Conservation (phyloP, 805 yeast species). For the Wickerhamiella brachini region DNA sequence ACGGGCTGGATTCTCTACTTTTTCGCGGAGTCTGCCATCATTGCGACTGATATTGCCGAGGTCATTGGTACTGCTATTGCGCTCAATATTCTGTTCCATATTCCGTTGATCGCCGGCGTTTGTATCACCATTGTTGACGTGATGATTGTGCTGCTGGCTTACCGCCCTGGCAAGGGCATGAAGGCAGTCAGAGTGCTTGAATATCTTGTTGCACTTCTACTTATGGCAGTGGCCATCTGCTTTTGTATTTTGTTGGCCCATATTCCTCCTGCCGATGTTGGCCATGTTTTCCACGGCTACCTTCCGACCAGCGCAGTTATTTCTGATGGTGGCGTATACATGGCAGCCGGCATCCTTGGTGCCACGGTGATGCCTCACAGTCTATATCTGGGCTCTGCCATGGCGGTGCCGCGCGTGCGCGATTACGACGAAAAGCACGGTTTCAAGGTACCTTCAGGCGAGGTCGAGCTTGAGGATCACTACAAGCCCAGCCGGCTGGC, state of each 20-base stretch:
- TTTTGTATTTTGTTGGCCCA: constrained; percentile 66
- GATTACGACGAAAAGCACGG: constrained; percentile 66
- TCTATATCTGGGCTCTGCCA: constrained; percentile 72
- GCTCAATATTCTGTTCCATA: constrained; percentile 61
- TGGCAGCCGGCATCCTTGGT: constrained; percentile 77
- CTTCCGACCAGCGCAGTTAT: constrained; percentile 38
- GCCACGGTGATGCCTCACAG: constrained; percentile 96
- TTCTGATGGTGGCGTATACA: constrained; percentile 54
- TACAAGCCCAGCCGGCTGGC: constrained; percentile 67
- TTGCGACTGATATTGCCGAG: constrained; percentile 94
- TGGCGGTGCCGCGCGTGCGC: constrained; percentile 72
- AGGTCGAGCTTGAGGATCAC: constrained; percentile 29
- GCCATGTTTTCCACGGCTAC: constrained; percentile 59
- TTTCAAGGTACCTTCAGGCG: constrained; percentile 18
- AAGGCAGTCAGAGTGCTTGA: constrained; percentile 68
- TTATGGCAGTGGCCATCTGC: constrained; percentile 71
- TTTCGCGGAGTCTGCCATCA: constrained; percentile 79
- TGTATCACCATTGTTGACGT: constrained; percentile 77
- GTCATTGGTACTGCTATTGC: constrained; percentile 97
- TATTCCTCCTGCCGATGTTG: constrained; percentile 40
- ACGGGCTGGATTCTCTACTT: constrained; percentile 41
- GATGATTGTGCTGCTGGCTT: constrained; percentile 70
- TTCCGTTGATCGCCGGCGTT: constrained; percentile 78
- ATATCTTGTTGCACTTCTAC: constrained; percentile 61
- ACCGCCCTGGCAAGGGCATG: constrained; percentile 75